A percentile compares a stretch with the other conserved stretches of the same genome.
These are phyloP conservation scores for Colletotrichum liriopes DNA, from an alignment of 2,329 filamentous ascomycete genomes.

Conservation along the genomic window DNA sequence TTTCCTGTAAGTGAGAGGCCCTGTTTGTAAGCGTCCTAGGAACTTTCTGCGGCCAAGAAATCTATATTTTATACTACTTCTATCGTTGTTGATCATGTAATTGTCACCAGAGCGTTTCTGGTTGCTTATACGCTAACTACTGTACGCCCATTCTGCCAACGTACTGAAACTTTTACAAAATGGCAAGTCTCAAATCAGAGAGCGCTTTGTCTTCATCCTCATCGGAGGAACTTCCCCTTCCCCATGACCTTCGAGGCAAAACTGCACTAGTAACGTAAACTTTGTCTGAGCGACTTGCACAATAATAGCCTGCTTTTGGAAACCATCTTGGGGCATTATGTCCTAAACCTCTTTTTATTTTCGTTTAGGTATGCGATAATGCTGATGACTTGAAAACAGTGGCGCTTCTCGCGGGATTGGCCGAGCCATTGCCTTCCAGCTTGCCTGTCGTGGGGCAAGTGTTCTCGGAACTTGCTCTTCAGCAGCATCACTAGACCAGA, in stretches of 20 bases:
- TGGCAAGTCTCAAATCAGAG: neutral
- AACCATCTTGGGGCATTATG: too few relatives aligned
- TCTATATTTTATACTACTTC: neutral
- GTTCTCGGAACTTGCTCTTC: slow-evolving; percentile 52
- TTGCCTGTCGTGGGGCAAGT: slow-evolving; percentile 49
- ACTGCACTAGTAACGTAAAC: slow-evolving; percentile 11
- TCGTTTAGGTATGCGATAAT: too few relatives aligned
- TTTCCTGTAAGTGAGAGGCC: neutral
- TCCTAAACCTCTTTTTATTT: too few relatives aligned
- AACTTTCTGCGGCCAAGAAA: neutral
- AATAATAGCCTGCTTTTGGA: neutral
- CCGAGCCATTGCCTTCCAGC: slow-evolving; percentile 48
- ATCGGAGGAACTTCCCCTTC: neutral
- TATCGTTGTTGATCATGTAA: too few relatives aligned
- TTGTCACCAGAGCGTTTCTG: too few relatives aligned
- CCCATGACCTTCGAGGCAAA: slow-evolving; percentile 3
- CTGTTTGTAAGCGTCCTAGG: neutral
- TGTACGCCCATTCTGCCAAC: neutral
- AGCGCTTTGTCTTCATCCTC: neutral
- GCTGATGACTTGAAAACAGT: slow-evolving; percentile 54
- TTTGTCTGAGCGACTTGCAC: neutral
- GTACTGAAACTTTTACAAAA: too few relatives aligned
- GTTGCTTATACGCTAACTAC: neutral
- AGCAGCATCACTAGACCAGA: neutral
- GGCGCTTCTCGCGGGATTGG: slow-evolving; percentile 68